These are phyloP conservation scores for Plasmodium coatneyi DNA, from an alignment of 169 alveolate species.

Conservation along the genomic window DNA sequence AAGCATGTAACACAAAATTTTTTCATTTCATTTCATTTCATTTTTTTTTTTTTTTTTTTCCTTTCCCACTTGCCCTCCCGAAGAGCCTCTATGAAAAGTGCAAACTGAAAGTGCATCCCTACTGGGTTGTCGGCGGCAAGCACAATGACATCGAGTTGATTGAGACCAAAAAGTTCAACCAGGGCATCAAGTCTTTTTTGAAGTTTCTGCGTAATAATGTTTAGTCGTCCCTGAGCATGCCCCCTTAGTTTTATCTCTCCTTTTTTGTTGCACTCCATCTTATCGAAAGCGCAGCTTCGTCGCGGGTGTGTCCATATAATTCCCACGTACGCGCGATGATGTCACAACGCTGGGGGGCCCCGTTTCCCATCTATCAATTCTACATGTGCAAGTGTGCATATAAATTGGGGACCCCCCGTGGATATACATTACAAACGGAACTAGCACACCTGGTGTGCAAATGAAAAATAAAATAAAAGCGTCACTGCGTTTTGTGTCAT, in stretches of 20 bases:
- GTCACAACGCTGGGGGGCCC: background rate
- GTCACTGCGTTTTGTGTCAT: background rate
- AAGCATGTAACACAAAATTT: background rate
- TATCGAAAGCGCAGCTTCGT: background rate
- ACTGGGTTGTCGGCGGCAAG: slow-evolving; percentile 70
- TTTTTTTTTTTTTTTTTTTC: background rate
- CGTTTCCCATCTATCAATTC: background rate
- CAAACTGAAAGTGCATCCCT: slow-evolving; percentile 63
- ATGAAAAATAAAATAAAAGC: background rate
- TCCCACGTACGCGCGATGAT: background rate
- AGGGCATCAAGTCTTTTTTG: slow-evolving; percentile 37
- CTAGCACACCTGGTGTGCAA: slow-evolving; percentile 5
- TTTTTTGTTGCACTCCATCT: background rate
- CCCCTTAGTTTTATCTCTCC: background rate
- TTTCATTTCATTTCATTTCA: background rate
- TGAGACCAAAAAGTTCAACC: slow-evolving; percentile 55
- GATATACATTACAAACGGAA: background rate
- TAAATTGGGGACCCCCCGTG: background rate
- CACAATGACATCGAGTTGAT: slow-evolving; percentile 66
- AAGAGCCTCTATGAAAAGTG: slow-evolving; percentile 70
- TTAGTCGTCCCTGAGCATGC: background rate
- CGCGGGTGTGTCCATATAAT: background rate
- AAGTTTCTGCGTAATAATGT: slow-evolving; percentile 30
- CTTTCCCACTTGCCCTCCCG: background rate
- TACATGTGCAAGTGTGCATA: background rate